These are phyloP conservation scores for Pugionium cornutum DNA, from an alignment of 345 rosid species.

Conservation along the genomic window DNA sequence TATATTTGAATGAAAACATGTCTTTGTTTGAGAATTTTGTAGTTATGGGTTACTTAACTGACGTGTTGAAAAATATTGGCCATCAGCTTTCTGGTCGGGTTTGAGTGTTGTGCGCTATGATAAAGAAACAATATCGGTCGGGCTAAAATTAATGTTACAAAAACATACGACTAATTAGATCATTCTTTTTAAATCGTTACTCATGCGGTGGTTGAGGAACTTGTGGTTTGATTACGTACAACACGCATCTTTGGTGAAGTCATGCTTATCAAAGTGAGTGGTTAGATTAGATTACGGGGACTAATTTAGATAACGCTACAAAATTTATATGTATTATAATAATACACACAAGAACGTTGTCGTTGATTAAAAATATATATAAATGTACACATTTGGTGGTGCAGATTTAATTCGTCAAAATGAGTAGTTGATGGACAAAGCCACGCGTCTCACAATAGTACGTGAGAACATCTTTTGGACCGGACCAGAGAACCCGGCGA, in stretches of 20 bases:
- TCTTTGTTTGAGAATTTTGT: conserved; percentile 1
- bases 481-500: conserved; percentile 1
- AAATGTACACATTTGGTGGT: no score
- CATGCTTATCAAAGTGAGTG: conserved; percentile 9
- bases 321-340: conserved; percentile 7
- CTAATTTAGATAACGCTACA: background rate
- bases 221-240: background rate
- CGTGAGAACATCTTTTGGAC: conserved; percentile 7
- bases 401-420: conserved; percentile 9
- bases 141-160: background rate
- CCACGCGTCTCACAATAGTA: conserved; percentile 10
- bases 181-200: background rate
- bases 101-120: background rate
- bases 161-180: background rate
- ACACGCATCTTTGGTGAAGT: conserved; percentile 18
- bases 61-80: conserved; percentile 6
- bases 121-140: background rate
- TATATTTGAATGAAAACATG: background rate
- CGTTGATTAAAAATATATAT: background rate
- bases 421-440: conserved; percentile 24
- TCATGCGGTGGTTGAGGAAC: conserved; percentile 8
- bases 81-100: background rate
- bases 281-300: conserved; percentile 14
- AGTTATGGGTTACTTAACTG: background rate
- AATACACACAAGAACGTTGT: background rate